Conservation (phyloP, 75 land plant species). For the Sequoiadendron giganteum region DNA sequence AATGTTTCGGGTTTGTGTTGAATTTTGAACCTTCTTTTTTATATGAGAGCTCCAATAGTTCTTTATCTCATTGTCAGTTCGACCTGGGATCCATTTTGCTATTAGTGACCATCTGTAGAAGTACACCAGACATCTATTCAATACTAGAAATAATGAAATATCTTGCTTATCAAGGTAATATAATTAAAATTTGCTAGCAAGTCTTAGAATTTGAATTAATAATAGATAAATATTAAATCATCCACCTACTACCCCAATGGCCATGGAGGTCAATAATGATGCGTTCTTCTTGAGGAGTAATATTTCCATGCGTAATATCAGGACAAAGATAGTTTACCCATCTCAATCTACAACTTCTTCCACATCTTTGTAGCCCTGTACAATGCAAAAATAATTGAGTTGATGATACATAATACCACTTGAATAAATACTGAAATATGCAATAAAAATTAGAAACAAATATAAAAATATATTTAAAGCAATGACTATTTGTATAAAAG, state of each 20-base stretch:
- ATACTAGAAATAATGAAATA: too few species aligned
- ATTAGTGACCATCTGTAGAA: background rate
- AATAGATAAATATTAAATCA: background rate
- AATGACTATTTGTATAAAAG: too few species aligned
- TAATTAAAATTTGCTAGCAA: too few species aligned
- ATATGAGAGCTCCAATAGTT: background rate
- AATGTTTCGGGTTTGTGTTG: background rate
- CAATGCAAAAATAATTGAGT: background rate
- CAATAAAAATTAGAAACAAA: too few species aligned
- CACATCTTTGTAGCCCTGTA: constrained; percentile 27
- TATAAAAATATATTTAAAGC: too few species aligned
- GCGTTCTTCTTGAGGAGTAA: constrained; percentile 20
- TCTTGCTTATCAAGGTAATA: too few species aligned
- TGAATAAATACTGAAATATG: too few species aligned
- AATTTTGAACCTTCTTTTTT: background rate
- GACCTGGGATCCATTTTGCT: background rate
- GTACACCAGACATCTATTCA: too few species aligned
- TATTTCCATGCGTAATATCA: constrained; percentile 17
- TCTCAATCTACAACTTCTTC: constrained; percentile 30
- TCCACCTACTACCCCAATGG: constrained; percentile 18
- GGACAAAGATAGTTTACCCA: constrained; percentile 29
- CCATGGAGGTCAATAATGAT: constrained; percentile 25
- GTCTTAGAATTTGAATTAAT: background rate
- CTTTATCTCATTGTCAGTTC: background rate
- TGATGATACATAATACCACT: too few species aligned